Base-by-base conservation (phyloP, 495 filamentous ascomycete species). In the Aspergillus affinis region DNA sequence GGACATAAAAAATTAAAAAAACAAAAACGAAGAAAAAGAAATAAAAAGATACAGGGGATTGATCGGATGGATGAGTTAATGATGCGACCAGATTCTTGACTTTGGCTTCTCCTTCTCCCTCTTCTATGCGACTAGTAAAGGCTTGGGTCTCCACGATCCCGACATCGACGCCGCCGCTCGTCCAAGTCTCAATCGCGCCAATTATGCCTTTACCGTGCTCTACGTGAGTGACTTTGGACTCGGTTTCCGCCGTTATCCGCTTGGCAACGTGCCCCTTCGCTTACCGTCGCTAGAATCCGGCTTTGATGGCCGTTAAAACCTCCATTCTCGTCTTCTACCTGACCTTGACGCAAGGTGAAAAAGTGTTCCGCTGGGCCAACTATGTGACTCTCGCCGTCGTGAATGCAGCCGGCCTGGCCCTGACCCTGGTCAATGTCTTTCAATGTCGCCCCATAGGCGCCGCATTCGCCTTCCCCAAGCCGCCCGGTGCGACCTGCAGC, bases 281-380 rank as follows among this genome's bases (percentile, higher is more conserved):
- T 41, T 41, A 41, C 13, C 36, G 36, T 41, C 26, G 44, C 18
- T 61, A 96, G 91, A 95, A 97, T 68, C 92, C 93, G 13, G 88
- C 91, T 5, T 81, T 97, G 55, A 81, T 81, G 78, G 68, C 74
- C 44, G 70, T 91, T 51, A 98, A 97, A 75, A 91, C 91, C 5
- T 93, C 90, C n/a, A 91, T 98, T 62, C 82, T 96, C 52, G 74
- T 93, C 59, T 97, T 95, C 70, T 96, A 91, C 75, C 81, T 96
- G 29, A 86, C 88, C 32, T 75, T 96, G 53, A 88, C 90, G 7
- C 87, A 85, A 64, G 86, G 86, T 32, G 87, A 92, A 47, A 86
- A 87, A 63, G 75, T 90, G 30, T 86, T 92, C 65, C 82, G 85
- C 62, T 83, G 85, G 74, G 81, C 84, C 3, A 90, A 88, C 21